Percentiles rank a stretch among this genome's conserved stretches.
These are phyloP conservation scores for Didymosphaeria variabile DNA, from an alignment of 2,329 filamentous ascomycete genomes.

Conservation along the genomic window DNA sequence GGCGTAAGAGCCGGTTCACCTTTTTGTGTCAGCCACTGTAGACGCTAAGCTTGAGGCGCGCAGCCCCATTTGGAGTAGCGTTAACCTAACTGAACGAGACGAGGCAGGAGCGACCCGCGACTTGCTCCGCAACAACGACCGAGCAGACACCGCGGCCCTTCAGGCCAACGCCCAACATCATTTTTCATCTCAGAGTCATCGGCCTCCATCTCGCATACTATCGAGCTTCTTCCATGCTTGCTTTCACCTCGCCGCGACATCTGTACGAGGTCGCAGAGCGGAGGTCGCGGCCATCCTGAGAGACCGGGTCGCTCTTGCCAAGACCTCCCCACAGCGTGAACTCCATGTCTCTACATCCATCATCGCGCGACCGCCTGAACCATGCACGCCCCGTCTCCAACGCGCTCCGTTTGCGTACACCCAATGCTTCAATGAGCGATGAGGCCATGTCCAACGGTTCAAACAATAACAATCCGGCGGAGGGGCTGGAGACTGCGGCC, in stretches of 20 bases:
- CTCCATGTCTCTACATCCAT: slow-evolving; percentile 49
- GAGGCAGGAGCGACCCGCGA: slow-evolving; percentile 6
- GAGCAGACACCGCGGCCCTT: slow-evolving; percentile 46
- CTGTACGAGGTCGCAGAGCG: slow-evolving; percentile 51
- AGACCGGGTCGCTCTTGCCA: slow-evolving; percentile 22
- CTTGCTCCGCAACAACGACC: slow-evolving; percentile 27
- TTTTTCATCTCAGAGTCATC: slow-evolving; percentile 48
- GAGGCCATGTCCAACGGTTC: slow-evolving; percentile 53
- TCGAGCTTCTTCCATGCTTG: slow-evolving; percentile 50
- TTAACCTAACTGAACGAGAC: slow-evolving; percentile 25
- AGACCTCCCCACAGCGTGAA: slow-evolving; percentile 39
- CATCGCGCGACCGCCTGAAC: slow-evolving; percentile 52
- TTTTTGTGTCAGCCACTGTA: too few relatives aligned
- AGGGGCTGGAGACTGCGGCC: slow-evolving; percentile 51
- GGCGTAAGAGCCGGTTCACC: too few relatives aligned
- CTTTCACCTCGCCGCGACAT: slow-evolving; percentile 49
- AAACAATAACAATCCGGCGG: slow-evolving; percentile 47
- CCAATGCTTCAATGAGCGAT: slow-evolving; percentile 55
- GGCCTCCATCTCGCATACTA: slow-evolving; percentile 35
- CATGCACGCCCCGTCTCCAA: slow-evolving; percentile 52
- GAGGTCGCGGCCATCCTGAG: slow-evolving; percentile 12
- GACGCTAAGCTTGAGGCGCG: slow-evolving; percentile 9
- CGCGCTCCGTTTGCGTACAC: slow-evolving; percentile 51
- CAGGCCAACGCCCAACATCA: slow-evolving; percentile 38
- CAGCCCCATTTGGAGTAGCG: slow-evolving; percentile 5